Base-by-base conservation (phyloP, 208 protist species). In the Endotrypanum monterogeii region DNA sequence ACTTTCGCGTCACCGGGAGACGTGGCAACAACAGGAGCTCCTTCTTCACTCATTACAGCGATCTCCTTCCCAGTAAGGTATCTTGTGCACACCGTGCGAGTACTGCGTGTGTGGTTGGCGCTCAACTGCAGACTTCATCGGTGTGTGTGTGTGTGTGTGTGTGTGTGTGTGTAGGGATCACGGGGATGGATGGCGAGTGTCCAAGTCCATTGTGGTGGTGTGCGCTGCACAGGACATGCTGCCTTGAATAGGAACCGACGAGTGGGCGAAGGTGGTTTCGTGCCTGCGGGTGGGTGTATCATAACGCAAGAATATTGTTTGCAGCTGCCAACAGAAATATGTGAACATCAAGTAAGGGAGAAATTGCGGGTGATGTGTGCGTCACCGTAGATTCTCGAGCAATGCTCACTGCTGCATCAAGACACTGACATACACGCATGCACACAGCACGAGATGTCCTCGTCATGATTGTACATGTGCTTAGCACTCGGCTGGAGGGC, bases 1-100 rank as follows among this genome's bases (percentile, higher is more conserved):
- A 12, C 70, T 81, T 71, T 67, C 37, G 39, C 76, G 76, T 9
- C 71, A 81, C 9, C 76, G 71, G n/a, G 71, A 71, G 55, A 50
- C 70, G 11, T 81, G 76, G 76, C 70, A 81, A 66, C 76, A 81
- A 57, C 76, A 81, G 50, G 57, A 76, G 57, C 57, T 62, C 12
- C 55, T 81, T 30, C 71, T 81, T n/a, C 51, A 73, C 54, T 76
- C 76, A 46, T 35, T 81, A 54, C 76, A 41, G 12, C 75, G 54
- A 39, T 67, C 75, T 39, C 68, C 75, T 4, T 80, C 74, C n/a
- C 41, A 37, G 25, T 68, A 25, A 68, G 60, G 28, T 9, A 44
- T 16, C 35, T 11, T 11, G 9, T 6, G 6, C 32, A 11, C 32
- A 39, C 46, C 60, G 8, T 28, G 20, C 28, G 37, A 30, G 37